These are phyloP conservation scores for Diaporthe velutina DNA, from an alignment of 2,329 filamentous ascomycete genomes.

Conservation along the genomic window DNA sequence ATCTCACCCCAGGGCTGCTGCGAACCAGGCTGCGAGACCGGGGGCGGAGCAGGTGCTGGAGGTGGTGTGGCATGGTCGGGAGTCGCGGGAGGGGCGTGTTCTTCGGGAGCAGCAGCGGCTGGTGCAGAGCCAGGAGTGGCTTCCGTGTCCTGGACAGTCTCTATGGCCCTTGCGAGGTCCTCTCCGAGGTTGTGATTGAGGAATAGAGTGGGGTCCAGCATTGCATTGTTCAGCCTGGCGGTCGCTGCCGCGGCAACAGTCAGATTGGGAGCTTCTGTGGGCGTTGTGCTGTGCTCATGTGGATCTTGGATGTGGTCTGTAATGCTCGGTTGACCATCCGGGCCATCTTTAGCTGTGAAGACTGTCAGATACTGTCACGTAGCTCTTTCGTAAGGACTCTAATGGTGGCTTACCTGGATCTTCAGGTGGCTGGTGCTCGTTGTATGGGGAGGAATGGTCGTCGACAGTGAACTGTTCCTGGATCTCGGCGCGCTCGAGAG, in stretches of 20 bases:
- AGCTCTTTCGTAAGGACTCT: background rate
- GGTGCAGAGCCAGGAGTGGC: constrained; percentile 37
- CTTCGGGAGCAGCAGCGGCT: constrained; percentile 35
- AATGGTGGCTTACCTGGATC: constrained; percentile 51
- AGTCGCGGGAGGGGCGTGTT: background rate
- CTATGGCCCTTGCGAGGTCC: constrained; percentile 34
- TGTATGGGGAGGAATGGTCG: constrained; percentile 65
- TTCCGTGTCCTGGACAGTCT: constrained; percentile 40
- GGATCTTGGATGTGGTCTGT: constrained; percentile 66
- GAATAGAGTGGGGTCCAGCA: constrained; percentile 62
- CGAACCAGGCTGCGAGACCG: constrained; percentile 23
- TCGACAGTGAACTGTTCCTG: constrained; percentile 72
- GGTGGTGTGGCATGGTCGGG: constrained; percentile 23
- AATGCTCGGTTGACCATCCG: constrained; percentile 53
- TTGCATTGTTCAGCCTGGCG: constrained; percentile 66
- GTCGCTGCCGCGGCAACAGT: constrained; percentile 69
- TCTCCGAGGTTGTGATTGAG: constrained; percentile 48
- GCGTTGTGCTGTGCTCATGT: constrained; percentile 50
- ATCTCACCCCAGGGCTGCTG: constrained; percentile 67
- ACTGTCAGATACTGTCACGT: background rate
- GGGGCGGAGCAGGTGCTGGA: background rate
- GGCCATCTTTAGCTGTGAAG: constrained; percentile 33
- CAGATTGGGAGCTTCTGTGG: constrained; percentile 62
- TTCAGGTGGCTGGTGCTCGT: constrained; percentile 51
- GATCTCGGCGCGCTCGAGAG: constrained; percentile 61